Conservation (phyloP, 2,329 filamentous ascomycete genomes). For the Calonectria crousiana region DNA sequence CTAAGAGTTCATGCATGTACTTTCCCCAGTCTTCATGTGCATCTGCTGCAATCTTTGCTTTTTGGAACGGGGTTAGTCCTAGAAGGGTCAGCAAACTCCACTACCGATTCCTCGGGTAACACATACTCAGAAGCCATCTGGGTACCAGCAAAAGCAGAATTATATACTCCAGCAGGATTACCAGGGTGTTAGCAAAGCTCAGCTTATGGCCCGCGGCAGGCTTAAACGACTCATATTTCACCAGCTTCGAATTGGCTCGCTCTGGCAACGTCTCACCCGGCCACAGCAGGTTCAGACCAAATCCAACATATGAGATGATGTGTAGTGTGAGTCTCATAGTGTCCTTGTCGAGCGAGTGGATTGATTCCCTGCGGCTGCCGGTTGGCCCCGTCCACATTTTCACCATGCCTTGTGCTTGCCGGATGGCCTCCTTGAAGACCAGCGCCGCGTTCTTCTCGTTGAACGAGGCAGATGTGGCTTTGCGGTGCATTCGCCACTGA, state of each 20-base stretch:
- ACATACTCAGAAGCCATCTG: conserved; percentile 65
- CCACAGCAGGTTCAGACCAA: conserved; percentile 72
- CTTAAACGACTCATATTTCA: conserved; percentile 61
- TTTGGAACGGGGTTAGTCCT: conserved; percentile 63
- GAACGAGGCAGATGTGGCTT: conserved; percentile 78
- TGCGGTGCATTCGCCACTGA: conserved; percentile 79
- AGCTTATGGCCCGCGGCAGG: conserved; percentile 68
- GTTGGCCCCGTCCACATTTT: conserved; percentile 63
- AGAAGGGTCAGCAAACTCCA: conserved; percentile 22
- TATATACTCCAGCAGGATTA: conserved; percentile 72
- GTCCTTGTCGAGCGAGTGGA: conserved; percentile 70
- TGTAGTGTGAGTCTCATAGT: conserved; percentile 72
- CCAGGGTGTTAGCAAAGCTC: conserved; percentile 75
- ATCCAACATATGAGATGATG: conserved; percentile 76
- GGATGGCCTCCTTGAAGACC: conserved; percentile 72
- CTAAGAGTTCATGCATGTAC: conserved; percentile 78
- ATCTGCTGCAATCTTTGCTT: conserved; percentile 63
- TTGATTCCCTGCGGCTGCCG: conserved; percentile 50
- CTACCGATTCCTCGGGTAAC: not conserved
- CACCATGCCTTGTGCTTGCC: conserved; percentile 73
- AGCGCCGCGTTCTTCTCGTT: conserved; percentile 80
- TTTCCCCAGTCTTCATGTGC: conserved; percentile 73
- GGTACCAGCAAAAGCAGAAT: conserved; percentile 72
- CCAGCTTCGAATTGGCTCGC: conserved; percentile 57
- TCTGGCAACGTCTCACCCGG: conserved; percentile 68